A percentile compares a stretch with the other conserved stretches of the same genome.
Conservation (phyloP, 148 eudicot genomes). For the Rhododendron griersonianum region DNA sequence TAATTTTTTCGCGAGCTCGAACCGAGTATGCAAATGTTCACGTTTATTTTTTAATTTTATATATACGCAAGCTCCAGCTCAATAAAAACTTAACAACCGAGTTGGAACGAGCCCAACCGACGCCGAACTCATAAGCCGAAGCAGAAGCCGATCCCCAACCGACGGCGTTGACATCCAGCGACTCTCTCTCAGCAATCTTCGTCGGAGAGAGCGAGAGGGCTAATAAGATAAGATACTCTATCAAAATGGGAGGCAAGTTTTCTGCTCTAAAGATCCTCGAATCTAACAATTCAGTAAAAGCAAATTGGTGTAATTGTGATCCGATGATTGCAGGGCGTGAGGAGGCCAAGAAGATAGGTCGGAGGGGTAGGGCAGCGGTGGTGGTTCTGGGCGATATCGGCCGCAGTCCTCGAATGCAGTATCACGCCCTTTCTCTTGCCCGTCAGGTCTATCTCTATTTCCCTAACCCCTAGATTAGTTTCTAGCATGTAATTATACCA, state of each 20-base stretch:
- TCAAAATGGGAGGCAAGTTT: not conserved
- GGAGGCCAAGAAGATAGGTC: slow-evolving; percentile 28
- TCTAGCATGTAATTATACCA: not conserved
- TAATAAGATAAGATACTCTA: not conserved
- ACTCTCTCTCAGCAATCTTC: not conserved
- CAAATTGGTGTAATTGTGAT: not conserved
- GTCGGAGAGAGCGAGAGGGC: not conserved
- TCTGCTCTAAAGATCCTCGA: not conserved
- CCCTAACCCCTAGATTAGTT: not conserved
- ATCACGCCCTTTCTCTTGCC: slow-evolving; percentile 92
- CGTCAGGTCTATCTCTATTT: slow-evolving; percentile 44
- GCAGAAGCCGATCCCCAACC: not conserved
- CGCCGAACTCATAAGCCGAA: not conserved
- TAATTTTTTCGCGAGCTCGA: no score
- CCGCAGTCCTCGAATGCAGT: slow-evolving; percentile 99
- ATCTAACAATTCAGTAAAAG: not conserved
- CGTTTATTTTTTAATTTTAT: no score
- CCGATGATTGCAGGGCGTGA: slow-evolving; percentile 14
- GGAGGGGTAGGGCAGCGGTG: slow-evolving; percentile 76
- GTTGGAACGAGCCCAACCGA: no score
- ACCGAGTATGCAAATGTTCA: no score
- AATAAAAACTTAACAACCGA: no score
- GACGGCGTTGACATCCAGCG: not conserved
- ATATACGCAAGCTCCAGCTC: no score
- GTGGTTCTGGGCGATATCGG: slow-evolving; percentile 92